A percentile compares a stretch with the other conserved stretches of the same genome.
phyloP scores from a whole-genome alignment of 2,329 filamentous ascomycete genomes.

The Plectosphaerella plurivora region DNA sequence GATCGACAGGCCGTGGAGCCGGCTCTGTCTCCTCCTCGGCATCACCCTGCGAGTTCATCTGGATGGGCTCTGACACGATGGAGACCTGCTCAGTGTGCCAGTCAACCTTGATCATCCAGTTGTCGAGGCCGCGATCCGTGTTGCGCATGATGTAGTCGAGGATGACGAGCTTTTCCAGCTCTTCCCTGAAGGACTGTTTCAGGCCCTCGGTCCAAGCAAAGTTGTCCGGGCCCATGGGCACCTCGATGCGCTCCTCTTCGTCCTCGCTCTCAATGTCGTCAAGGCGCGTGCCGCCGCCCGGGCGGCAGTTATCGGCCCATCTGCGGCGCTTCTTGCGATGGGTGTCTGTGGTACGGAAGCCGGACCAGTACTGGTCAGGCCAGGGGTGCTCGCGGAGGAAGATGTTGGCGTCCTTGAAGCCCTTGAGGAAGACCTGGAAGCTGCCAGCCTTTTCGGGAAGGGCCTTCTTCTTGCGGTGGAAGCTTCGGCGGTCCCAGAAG shows the following conservation, averaged over 20 bases:
- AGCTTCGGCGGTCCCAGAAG: constrained; percentile 89
- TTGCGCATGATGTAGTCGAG: constrained; percentile 99
- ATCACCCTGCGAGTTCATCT: constrained; percentile 55
- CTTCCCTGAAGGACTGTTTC: constrained; percentile 89
- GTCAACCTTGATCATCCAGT: constrained; percentile 99
- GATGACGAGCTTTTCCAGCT: constrained; percentile 95
- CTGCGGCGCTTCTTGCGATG: constrained; percentile 63
- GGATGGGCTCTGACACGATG: constrained; percentile 76
- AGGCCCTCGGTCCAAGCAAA: constrained; percentile 86
- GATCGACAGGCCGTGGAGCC: constrained; percentile 46
- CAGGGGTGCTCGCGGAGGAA: constrained; percentile 94
- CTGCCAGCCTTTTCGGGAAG: constrained; percentile 89
- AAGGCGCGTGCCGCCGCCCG: constrained; percentile 17
- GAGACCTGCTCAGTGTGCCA: constrained; percentile 77
- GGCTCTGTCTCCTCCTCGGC: constrained; percentile 22
- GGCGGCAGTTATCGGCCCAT: constrained; percentile 14
- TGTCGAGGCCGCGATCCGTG: constrained; percentile 92
- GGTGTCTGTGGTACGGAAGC: constrained; percentile 64
- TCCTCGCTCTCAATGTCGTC: constrained; percentile 47
- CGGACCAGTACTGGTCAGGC: constrained; percentile 80
- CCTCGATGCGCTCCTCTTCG: constrained; percentile 31
- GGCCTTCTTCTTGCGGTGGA: constrained; percentile 80
- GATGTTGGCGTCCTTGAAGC: constrained; percentile 94
- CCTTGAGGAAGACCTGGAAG: constrained; percentile 96
- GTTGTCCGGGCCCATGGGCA: constrained; percentile 39